Conservation (phyloP, 202 grass and related monocot species). For the Saccharum hybrid region DNA sequence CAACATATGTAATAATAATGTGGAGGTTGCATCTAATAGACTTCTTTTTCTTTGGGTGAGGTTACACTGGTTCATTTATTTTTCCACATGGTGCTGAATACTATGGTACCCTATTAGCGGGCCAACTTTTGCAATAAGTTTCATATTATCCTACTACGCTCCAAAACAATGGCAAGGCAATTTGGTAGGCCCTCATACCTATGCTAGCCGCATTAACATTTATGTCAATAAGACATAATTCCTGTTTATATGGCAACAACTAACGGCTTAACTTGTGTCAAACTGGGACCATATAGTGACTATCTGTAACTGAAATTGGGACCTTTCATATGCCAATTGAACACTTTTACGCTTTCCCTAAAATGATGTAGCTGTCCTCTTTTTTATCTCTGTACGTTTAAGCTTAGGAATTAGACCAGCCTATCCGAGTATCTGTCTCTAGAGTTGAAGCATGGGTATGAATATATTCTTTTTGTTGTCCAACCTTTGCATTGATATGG, state of each 20-base stretch:
- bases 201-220: neutral
- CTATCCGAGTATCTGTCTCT: neutral
- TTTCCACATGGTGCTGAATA: slow-evolving; percentile 12
- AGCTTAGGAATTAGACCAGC: neutral
- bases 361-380: neutral
- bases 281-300: slow-evolving; percentile 6
- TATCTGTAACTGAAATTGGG: slow-evolving; percentile 22
- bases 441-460: neutral
- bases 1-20: neutral
- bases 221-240: slow-evolving; percentile 3
- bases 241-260: slow-evolving; percentile 6
- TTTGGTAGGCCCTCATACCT: neutral
- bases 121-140: slow-evolving; percentile 20
- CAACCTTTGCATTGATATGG: slow-evolving; percentile 16
- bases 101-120: neutral
- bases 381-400: neutral
- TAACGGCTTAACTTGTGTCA: neutral
- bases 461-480: slow-evolving; percentile 14
- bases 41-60: neutral
- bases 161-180: neutral
- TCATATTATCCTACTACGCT: neutral
- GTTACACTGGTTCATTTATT: neutral
- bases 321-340: slow-evolving; percentile 8
- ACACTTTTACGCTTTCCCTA: slow-evolving; percentile 3
- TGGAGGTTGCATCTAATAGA: neutral